A percentile compares a stretch with the other conserved stretches of the same genome.
These are phyloP conservation scores for Filobasidium floriforme DNA, from an alignment of 768 basidiomycete genomes.

Conservation along the genomic window DNA sequence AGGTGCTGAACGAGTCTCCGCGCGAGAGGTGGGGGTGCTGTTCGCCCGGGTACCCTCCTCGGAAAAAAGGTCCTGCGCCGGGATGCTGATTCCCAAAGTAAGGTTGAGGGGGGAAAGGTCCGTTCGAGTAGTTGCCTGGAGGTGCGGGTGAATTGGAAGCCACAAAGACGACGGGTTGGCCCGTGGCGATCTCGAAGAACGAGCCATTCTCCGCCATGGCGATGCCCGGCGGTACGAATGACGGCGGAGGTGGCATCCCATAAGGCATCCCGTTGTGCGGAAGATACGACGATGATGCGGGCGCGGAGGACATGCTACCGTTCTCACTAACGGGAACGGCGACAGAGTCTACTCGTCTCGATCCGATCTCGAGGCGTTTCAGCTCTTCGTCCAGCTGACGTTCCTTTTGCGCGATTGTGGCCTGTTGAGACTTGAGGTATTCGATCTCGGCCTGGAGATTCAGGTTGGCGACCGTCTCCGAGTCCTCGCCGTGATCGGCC, in stretches of 20 bases:
- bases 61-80: background rate
- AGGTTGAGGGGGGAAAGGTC: constrained; percentile 5
- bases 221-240: constrained; percentile 23
- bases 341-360: constrained; percentile 9
- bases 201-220: constrained; percentile 20
- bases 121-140: constrained; percentile 6
- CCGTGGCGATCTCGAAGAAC: constrained; percentile 24
- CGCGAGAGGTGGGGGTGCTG: constrained; percentile 8
- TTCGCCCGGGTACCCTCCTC: background rate
- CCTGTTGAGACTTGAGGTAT: constrained; percentile 12
- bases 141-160: constrained; percentile 22
- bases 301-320: constrained; percentile 18
- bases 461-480: constrained; percentile 13
- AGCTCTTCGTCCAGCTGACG: constrained; percentile 21
- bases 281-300: background rate
- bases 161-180: constrained; percentile 23
- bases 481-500: constrained; percentile 9
- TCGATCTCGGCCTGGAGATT: constrained; percentile 20
- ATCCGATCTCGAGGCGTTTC: constrained; percentile 19
- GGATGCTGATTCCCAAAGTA: constrained; percentile 4
- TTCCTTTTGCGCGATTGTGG: constrained; percentile 9
- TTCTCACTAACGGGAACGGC: constrained; percentile 14
- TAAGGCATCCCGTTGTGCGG: background rate
- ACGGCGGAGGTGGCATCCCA: background rate
- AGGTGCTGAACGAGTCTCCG: constrained; percentile 14